A percentile compares a stretch with the other conserved stretches of the same genome.
phyloP scores from a whole-genome alignment of 805 yeast species.

The Citeromyces nyonsensis region DNA sequence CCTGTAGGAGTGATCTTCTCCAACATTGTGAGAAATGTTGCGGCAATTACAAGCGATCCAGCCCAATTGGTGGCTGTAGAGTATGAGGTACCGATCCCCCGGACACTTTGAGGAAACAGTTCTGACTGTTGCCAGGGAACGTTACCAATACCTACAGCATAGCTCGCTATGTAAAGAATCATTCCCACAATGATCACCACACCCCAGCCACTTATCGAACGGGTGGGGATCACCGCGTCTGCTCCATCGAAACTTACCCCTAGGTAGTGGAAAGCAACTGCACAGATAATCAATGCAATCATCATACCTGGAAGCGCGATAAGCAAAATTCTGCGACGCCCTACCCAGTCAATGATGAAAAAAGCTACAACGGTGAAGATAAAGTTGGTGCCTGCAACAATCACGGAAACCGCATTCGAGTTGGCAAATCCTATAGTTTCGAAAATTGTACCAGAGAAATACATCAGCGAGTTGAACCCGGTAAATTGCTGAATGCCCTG shows the following conservation, averaged over 20 bases:
- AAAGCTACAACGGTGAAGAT: slow-evolving; percentile 78
- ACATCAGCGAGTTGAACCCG: slow-evolving; percentile 93
- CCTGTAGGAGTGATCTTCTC: slow-evolving; percentile 90
- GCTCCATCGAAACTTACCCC: slow-evolving; percentile 39
- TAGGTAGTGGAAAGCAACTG: slow-evolving; percentile 84
- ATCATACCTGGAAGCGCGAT: slow-evolving; percentile 82
- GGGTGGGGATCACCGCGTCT: slow-evolving; percentile 22
- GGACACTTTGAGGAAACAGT: slow-evolving; percentile 82
- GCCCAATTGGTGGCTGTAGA: slow-evolving; percentile 94
- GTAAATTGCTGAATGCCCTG: slow-evolving; percentile 96
- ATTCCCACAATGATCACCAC: slow-evolving; percentile 72
- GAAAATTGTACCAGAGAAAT: slow-evolving; percentile 86
- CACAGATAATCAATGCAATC: slow-evolving; percentile 58
- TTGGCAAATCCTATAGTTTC: slow-evolving; percentile 79
- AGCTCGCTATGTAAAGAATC: slow-evolving; percentile 78
- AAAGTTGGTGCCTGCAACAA: slow-evolving; percentile 90
- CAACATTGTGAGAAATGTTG: slow-evolving; percentile 90
- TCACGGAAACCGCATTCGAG: slow-evolving; percentile 88
- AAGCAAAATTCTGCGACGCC: slow-evolving; percentile 72
- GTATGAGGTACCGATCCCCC: slow-evolving; percentile 83
- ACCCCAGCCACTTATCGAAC: slow-evolving; percentile 71
- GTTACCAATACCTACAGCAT: slow-evolving; percentile 92
- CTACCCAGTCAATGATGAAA: slow-evolving; percentile 73
- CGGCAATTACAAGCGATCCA: slow-evolving; percentile 81
- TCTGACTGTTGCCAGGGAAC: slow-evolving; percentile 98